Conservation (phyloP, 768 basidiomycete species). For the Rubroboletus pulcherrimus region DNA sequence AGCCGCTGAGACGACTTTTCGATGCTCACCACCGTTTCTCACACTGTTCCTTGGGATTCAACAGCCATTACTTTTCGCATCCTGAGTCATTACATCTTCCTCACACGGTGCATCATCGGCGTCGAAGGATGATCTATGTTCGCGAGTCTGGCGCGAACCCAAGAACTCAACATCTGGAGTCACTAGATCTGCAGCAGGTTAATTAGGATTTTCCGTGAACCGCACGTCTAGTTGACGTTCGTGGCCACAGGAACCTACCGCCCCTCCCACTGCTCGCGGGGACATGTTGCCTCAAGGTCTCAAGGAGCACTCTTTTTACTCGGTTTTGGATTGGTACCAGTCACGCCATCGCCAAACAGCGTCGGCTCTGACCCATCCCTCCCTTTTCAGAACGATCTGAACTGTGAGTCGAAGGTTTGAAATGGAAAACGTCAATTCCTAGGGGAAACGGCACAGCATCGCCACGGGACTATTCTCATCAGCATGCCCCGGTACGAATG, state of each 20-base stretch:
- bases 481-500: background rate
- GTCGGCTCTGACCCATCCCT: slow-evolving; percentile 5
- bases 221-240: background rate
- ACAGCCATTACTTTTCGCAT: no score
- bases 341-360: slow-evolving; percentile 1
- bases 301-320: background rate
- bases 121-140: background rate
- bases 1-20: no score
- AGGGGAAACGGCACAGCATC: slow-evolving; percentile 6
- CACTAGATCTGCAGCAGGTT: background rate
- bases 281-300: background rate
- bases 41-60: no score
- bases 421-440: background rate
- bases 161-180: background rate
- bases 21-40: no score
- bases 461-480: slow-evolving; percentile 5
- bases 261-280: background rate
- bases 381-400: slow-evolving; percentile 12
- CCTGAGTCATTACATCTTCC: background rate
- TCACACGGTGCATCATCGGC: background rate
- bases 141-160: background rate
- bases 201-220: background rate
- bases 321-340: background rate
- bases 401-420: background rate
- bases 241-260: background rate